phyloP scores from a whole-genome alignment of 2,329 filamentous ascomycete species.

The Aspergillus tubingensis region DNA sequence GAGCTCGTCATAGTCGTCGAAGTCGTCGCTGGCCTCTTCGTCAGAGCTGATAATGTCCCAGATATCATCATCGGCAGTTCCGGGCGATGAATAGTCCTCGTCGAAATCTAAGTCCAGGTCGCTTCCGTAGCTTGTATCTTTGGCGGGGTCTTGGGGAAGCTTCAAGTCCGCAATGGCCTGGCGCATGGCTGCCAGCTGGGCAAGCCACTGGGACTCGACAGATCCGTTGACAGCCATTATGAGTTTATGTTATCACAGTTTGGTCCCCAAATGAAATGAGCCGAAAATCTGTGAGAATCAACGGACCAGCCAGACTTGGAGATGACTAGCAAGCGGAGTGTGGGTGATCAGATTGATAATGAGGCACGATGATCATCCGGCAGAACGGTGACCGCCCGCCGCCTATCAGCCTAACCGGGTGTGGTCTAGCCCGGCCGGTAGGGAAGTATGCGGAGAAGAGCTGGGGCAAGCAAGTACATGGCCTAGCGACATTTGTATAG shows the following conservation, averaged over 20 bases:
- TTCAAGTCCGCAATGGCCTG: conserved; percentile 75
- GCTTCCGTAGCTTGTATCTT: conserved; percentile 52
- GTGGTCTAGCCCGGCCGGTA: background rate
- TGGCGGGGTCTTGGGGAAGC: conserved; percentile 52
- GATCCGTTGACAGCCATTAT: conserved; percentile 21
- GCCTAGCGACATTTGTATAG: too few relatives aligned
- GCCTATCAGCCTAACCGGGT: background rate
- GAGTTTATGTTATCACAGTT: background rate
- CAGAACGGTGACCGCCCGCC: conserved; percentile 1
- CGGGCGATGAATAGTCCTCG: conserved; percentile 62
- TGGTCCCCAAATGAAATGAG: background rate
- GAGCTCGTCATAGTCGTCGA: conserved; percentile 55
- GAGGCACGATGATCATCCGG: conserved; percentile 1
- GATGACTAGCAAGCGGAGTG: background rate
- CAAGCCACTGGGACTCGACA: conserved; percentile 70
- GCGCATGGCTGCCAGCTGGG: conserved; percentile 83
- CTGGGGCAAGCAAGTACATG: too few relatives aligned
- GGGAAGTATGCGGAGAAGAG: too few relatives aligned
- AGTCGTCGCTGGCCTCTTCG: conserved; percentile 66
- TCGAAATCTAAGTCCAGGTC: conserved; percentile 61
- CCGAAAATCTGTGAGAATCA: too few relatives aligned
- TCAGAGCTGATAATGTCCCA: conserved; percentile 88
- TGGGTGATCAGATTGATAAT: background rate
- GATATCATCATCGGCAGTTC: conserved; percentile 69
- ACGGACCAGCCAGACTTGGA: background rate